Base-by-base conservation (phyloP, 2,329 filamentous ascomycete species). In the Clonostachys rosea region DNA sequence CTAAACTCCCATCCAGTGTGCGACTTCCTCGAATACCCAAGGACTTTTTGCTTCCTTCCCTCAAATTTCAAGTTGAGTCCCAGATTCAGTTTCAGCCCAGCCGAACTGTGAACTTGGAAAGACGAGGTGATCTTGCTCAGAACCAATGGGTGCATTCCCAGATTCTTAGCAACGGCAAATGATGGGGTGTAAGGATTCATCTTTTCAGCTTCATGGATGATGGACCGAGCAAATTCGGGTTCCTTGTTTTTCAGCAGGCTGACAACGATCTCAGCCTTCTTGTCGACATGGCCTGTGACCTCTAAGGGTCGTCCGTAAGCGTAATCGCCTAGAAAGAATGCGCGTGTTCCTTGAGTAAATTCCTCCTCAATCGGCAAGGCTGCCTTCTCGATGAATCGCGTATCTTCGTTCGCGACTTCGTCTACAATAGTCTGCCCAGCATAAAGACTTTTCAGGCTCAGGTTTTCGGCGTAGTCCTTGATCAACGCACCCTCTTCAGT, bases 11-110 rank as follows among this genome's bases (percentile, higher is more conserved):
- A 99, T 6, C 95, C 94, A 30, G 83, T 87, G 12, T 83, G 75
- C 5, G 84, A 85, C 61, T 94, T 94, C 57, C 91, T 87, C 20
- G 92, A 96, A 66, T 96, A 99, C 1, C 94, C 94, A 34, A 99
- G 71, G 7, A 99, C 94, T 70, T 99, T 99, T 56, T 91, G 79
- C 68, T 96, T 96, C 69, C 89, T 92, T 3, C 83, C 89, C 63
- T 99, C 94, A 50, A 99, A 99, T 65, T 99, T 99, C 55, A 99
- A 77, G 60, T 99, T 99, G 51, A 99, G 75, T 1, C 94, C 94
- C 20, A 99, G 73, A 58, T 99, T 99, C 52, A 96, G 78, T 57
- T 89, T 87, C 49, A 91, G 74, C 20, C 88, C 90, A 48, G 89
- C 89, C 5, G 92, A 83, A 16, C 70, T 79, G 48, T 83, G 82